phyloP scores from a whole-genome alignment of 768 basidiomycete genomes.

The Gloeopeniophorella convolvens region DNA sequence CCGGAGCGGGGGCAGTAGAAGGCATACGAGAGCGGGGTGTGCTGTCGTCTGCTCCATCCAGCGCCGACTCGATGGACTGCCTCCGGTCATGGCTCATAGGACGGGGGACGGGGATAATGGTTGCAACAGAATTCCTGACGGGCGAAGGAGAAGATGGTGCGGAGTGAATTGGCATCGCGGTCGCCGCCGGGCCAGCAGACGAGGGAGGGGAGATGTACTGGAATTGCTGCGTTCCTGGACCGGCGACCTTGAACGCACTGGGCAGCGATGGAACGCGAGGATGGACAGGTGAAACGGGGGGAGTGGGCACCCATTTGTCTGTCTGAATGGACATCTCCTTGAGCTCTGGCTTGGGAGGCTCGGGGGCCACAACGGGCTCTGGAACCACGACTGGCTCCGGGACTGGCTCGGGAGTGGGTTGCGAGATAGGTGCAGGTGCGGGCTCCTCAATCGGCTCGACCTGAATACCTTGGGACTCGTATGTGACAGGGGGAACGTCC shows the following conservation, averaged over 20 bases:
- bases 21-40: constrained; percentile 54
- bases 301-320: constrained; percentile 54
- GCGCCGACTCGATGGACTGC: constrained; percentile 65
- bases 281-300: constrained; percentile 30
- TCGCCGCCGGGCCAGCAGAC: constrained; percentile 31
- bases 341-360: constrained; percentile 51
- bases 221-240: constrained; percentile 59
- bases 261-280: constrained; percentile 24
- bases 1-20: constrained; percentile 44
- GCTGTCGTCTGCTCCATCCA: constrained; percentile 47
- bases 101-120: constrained; percentile 43
- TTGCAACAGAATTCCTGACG: constrained; percentile 47
- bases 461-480: constrained; percentile 43
- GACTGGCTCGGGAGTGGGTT: constrained; percentile 22
- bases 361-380: constrained; percentile 21
- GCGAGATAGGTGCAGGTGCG: background rate
- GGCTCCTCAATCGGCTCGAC: constrained; percentile 27
- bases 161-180: constrained; percentile 30
- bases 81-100: constrained; percentile 54
- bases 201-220: constrained; percentile 51
- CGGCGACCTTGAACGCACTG: constrained; percentile 49
- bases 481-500: constrained; percentile 32
- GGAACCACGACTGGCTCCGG: too few relatives aligned
- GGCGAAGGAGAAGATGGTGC: constrained; percentile 35
- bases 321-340: constrained; percentile 79